Conservation (phyloP, 306 rosid species). For the Abrus pulchellus region DNA sequence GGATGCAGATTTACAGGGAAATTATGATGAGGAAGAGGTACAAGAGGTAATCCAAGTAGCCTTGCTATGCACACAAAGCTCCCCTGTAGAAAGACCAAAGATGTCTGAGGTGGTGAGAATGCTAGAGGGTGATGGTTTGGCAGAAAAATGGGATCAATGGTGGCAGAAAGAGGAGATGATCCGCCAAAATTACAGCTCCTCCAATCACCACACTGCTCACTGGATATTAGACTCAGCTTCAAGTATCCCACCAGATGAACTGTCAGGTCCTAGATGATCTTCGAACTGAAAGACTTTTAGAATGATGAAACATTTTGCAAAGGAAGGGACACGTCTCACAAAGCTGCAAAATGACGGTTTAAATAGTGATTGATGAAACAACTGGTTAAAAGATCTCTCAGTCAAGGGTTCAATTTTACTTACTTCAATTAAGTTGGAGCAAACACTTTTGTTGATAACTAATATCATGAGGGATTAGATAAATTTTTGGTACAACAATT, state of each 20-base stretch:
- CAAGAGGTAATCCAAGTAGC: conserved; percentile 89
- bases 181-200: conserved; percentile 62
- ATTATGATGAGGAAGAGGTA: conserved; percentile 64
- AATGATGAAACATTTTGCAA: not conserved
- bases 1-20: conserved; percentile 74
- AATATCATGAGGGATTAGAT: not conserved
- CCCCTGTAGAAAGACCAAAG: conserved; percentile 83
- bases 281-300: not conserved
- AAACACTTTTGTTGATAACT: not conserved
- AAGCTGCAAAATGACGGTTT: conserved; percentile 3
- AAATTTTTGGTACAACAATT: not conserved
- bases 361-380: not conserved
- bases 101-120: conserved; percentile 95
- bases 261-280: conserved; percentile 87
- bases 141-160: conserved; percentile 90
- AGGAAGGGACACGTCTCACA: not conserved
- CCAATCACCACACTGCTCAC: conserved; percentile 50
- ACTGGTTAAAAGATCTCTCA: not conserved
- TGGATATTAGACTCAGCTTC: conserved; percentile 82
- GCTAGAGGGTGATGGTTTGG: conserved; percentile 95
- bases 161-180: conserved; percentile 80
- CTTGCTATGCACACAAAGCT: conserved; percentile 81
- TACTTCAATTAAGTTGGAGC: not conserved
- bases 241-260: conserved; percentile 72
- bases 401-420: not conserved